Evolutionary conservation across 306 rosid genomes (phyloP).

Genomic region (Fragaria nilgerrensis): DNA sequence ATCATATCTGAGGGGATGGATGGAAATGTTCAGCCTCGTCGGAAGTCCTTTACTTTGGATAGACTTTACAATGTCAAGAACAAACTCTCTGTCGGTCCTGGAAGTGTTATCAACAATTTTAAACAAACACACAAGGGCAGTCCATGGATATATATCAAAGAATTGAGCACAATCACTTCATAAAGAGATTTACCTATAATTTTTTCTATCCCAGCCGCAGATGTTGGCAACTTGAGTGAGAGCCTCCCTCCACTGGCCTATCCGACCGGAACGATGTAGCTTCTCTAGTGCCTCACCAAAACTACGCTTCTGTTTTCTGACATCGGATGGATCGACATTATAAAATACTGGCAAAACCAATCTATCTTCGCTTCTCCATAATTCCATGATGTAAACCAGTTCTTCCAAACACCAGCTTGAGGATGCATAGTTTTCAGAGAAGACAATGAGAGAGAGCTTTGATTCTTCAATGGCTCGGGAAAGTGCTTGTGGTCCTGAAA

Average conservation of each 20-base stretch:
- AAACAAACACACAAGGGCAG: too few relatives aligned
- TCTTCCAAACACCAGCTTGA: conserved; percentile 25
- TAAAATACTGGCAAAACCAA: conserved; percentile 17
- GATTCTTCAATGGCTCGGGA: too few relatives aligned
- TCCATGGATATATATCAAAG: too few relatives aligned
- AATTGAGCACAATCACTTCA: too few relatives aligned
- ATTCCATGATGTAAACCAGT: conserved; percentile 8
- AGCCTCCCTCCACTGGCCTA: conserved; percentile 10
- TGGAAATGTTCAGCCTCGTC: conserved; percentile 10
- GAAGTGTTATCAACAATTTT: not conserved
- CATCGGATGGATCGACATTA: not conserved
- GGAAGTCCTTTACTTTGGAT: conserved; percentile 10
- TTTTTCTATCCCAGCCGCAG: conserved; percentile 5
- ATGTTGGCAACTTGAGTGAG: conserved; percentile 16
- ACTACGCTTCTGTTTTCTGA: conserved; percentile 11
- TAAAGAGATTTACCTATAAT: too few relatives aligned
- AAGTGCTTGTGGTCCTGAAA: too few relatives aligned
- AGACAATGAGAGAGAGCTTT: too few relatives aligned
- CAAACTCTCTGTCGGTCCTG: not conserved
- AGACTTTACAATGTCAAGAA: not conserved
- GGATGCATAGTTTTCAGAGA: too few relatives aligned
- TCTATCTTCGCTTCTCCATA: not conserved
- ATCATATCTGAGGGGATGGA: conserved; percentile 17
- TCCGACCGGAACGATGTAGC: too few relatives aligned
- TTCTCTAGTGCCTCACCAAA: not conserved